These are phyloP conservation scores for Carpinus fangiana DNA, from an alignment of 306 rosid species.

Conservation along the genomic window DNA sequence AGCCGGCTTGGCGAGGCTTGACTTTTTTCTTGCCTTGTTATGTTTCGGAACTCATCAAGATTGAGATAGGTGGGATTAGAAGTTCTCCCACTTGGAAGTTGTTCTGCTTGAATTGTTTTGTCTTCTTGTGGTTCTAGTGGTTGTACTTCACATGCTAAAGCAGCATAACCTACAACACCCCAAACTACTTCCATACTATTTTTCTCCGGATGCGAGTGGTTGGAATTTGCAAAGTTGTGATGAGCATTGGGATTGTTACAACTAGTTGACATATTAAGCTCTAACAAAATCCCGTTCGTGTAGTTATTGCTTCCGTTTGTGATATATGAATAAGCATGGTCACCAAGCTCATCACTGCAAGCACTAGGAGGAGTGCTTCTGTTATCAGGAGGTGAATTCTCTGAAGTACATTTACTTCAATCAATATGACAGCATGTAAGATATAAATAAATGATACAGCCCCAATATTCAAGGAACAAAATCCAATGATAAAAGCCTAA, in stretches of 20 bases:
- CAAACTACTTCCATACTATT: constrained; percentile 46
- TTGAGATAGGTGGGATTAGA: constrained; percentile 44
- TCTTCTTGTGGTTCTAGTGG: constrained; percentile 28
- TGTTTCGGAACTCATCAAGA: constrained; percentile 50
- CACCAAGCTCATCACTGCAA: constrained; percentile 27
- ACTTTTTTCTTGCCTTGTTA: constrained; percentile 43
- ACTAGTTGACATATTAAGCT: constrained; percentile 44
- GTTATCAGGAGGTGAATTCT: constrained; percentile 39
- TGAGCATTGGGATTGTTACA: constrained; percentile 25
- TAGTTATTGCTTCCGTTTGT: constrained; percentile 34
- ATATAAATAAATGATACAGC: constrained; percentile 2
- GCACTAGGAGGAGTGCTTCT: constrained; percentile 30
- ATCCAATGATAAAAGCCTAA: no score
- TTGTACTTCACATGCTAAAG: constrained; percentile 54
- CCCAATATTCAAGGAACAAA: neutral
- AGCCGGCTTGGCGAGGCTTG: constrained; percentile 23
- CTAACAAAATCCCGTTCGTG: constrained; percentile 40
- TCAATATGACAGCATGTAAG: constrained; percentile 10
- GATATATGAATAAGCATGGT: constrained; percentile 28
- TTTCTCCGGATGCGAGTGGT: constrained; percentile 37
- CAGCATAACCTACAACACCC: constrained; percentile 49
- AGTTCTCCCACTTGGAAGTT: constrained; percentile 31
- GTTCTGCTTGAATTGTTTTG: constrained; percentile 22
- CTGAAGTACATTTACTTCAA: constrained; percentile 24
- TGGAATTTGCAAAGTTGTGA: constrained; percentile 33